phyloP scores from a whole-genome alignment of 2,329 filamentous ascomycete species.

The Aspergillus neoniger region DNA sequence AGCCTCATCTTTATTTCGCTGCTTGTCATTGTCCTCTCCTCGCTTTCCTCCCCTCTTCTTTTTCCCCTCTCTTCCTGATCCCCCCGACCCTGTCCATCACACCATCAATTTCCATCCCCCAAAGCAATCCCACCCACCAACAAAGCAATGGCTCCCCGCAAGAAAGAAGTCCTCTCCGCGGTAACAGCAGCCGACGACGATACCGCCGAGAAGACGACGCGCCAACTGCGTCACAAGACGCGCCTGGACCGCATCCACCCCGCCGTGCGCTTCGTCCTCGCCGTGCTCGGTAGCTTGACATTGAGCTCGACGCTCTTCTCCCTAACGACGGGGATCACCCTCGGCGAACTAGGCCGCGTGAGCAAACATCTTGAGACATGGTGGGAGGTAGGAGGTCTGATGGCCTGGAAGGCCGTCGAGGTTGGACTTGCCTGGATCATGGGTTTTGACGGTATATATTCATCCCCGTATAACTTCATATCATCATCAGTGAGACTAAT shows the following conservation, averaged over 20 bases:
- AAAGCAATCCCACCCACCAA: background rate
- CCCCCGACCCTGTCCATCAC: slow-evolving; percentile 2
- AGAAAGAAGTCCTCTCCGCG: slow-evolving; percentile 25
- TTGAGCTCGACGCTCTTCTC: slow-evolving; percentile 68
- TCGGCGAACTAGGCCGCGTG: slow-evolving; percentile 67
- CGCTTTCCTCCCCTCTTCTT: background rate
- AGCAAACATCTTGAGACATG: slow-evolving; percentile 65
- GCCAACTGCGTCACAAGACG: slow-evolving; percentile 17
- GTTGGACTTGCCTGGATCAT: slow-evolving; percentile 72
- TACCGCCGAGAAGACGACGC: slow-evolving; percentile 8
- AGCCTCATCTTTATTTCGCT: slow-evolving; percentile 6
- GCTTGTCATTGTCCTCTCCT: background rate
- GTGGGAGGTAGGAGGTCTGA: slow-evolving; percentile 59
- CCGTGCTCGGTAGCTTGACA: slow-evolving; percentile 57
- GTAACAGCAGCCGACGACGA: slow-evolving; percentile 16
- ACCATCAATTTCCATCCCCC: background rate
- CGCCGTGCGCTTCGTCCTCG: slow-evolving; percentile 47
- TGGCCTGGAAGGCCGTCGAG: slow-evolving; percentile 63
- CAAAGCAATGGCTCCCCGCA: slow-evolving; percentile 22
- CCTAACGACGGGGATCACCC: slow-evolving; percentile 60
- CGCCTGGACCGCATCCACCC: slow-evolving; percentile 32
- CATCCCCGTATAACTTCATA: background rate
- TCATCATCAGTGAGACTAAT: background rate
- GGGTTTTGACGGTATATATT: slow-evolving; percentile 62
- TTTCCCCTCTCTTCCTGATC: background rate